Evolutionary conservation across 2,329 filamentous ascomycete species (phyloP), one percentile per base, ranked within the genome.

Genomic region (Saccharata proteae): DNA sequence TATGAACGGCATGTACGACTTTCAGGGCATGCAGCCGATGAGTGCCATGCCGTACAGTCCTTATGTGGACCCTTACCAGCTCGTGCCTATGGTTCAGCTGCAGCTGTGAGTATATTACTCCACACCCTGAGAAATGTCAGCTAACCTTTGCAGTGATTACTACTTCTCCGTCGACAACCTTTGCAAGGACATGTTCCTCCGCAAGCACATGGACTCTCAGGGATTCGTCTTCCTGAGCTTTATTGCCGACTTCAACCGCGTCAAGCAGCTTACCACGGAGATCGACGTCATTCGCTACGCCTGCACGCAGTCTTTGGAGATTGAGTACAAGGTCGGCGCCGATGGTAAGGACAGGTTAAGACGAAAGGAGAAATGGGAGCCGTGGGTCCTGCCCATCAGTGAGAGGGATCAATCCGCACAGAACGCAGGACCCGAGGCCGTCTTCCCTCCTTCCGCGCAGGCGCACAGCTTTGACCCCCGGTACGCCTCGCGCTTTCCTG

Each of bases 161-260:
- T 98, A 98, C 58, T 93, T 98, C 59, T 96, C 88, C 0, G 71
- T 93, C 16, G 82, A 94, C 48, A 98, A 98, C 52, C 68, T 96
- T 29, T 81, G 83, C 67, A 94, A 93, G 58, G 90, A 98, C 49
- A 68, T 82, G 48, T 96, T 76, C 56, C 67, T 98, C 37, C 78
- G 90, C 35, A 77, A 74, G 47, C 77, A 86, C 45, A 96, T 98
- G 90, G 88, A 98, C 51, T 82, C 80, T 1, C 82, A 96, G 54
- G 90, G 90, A 12, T 96, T 86, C 48, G 86, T 94, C 10, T 76
- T 74, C 30, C 61, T 98, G 30, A 67, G 70, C 19, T 71, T 93
- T 36, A 78, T 98, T 43, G 71, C 80, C 14, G 69, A 67, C n/a
- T 98, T 98, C 65, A 84, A 83, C 55, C 78, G 90, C 37, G 78